Evolutionary conservation across 805 yeast species (phyloP).

Genomic region (Kazachstania martiniae): DNA sequence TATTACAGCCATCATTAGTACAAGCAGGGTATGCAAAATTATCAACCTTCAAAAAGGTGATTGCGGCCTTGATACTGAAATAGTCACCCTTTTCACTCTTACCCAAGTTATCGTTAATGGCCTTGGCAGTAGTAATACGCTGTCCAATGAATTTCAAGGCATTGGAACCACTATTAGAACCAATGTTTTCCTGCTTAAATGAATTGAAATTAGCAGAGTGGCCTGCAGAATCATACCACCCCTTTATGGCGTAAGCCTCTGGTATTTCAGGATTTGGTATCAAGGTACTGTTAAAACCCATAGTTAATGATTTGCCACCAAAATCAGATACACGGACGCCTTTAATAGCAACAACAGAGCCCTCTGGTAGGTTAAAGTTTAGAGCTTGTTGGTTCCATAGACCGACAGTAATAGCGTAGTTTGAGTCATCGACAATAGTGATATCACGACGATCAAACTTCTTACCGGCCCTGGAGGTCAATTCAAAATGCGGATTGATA

Average conservation of each 20-base stretch:
- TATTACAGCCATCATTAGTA: conserved; percentile 60
- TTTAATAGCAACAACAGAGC: conserved; percentile 83
- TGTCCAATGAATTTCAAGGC: conserved; percentile 36
- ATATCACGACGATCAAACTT: conserved; percentile 90
- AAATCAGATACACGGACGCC: conserved; percentile 85
- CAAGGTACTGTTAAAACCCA: conserved; percentile 69
- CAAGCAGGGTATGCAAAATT: conserved; percentile 89
- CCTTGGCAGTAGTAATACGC: conserved; percentile 57
- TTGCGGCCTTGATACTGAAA: conserved; percentile 63
- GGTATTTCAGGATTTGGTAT: conserved; percentile 77
- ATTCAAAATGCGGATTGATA: conserved; percentile 63
- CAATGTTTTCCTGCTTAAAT: conserved; percentile 40
- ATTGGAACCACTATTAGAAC: conserved; percentile 23
- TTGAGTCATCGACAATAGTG: conserved; percentile 74
- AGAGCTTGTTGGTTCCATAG: conserved; percentile 85
- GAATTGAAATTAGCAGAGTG: conserved; percentile 48
- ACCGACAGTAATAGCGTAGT: conserved; percentile 65
- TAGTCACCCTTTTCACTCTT: conserved; percentile 69
- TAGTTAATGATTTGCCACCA: conserved; percentile 72
- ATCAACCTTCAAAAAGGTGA: conserved; percentile 61
- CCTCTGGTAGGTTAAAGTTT: conserved; percentile 61
- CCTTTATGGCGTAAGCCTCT: conserved; percentile 79
- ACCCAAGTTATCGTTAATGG: conserved; percentile 60
- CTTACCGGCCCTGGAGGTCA: conserved; percentile 83
- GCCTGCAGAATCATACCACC: conserved; percentile 90